These are phyloP conservation scores for Sarocladium oryzae DNA, from an alignment of 2,329 filamentous ascomycete genomes.

Conservation along the genomic window DNA sequence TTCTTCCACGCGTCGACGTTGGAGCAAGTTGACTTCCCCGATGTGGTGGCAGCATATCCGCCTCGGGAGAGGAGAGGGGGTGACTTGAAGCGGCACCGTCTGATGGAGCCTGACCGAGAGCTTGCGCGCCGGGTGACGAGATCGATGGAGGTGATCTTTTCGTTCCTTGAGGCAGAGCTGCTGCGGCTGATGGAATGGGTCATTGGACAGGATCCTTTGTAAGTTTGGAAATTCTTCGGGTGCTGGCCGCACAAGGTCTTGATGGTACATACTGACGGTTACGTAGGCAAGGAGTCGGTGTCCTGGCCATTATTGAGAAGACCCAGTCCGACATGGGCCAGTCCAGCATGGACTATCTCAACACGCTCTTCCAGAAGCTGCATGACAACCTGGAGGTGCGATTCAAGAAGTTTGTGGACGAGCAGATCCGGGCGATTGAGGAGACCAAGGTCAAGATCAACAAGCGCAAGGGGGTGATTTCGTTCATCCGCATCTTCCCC, in stretches of 20 bases:
- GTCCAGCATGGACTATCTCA: constrained; percentile 88
- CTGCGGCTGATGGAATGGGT: constrained; percentile 80
- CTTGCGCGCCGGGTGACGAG: constrained; percentile 79
- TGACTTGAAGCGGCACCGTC: constrained; percentile 65
- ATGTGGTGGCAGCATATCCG: constrained; percentile 60
- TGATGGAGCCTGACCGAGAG: constrained; percentile 83
- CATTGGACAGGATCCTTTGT: constrained; percentile 72
- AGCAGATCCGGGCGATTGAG: constrained; percentile 91
- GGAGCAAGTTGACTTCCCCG: constrained; percentile 74
- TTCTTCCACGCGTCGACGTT: constrained; percentile 93
- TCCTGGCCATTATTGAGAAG: constrained; percentile 73
- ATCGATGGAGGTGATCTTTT: constrained; percentile 83
- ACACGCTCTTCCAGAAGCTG: constrained; percentile 71
- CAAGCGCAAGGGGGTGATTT: constrained; percentile 94
- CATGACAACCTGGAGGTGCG: constrained; percentile 67
- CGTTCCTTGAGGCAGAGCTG: constrained; percentile 72
- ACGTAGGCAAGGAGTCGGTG: constrained; percentile 76
- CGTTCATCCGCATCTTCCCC: constrained; percentile 91
- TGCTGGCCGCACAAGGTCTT: too few relatives aligned
- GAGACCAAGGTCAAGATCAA: constrained; percentile 99
- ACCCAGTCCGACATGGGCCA: constrained; percentile 75
- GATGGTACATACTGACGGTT: constrained; percentile 16
- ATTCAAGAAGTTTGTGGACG: constrained; percentile 86
- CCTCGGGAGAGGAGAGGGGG: constrained; percentile 65
- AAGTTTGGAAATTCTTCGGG: too few relatives aligned